Conservation (phyloP, 495 filamentous ascomycete genomes). For the Durotheca rogersii region DNA sequence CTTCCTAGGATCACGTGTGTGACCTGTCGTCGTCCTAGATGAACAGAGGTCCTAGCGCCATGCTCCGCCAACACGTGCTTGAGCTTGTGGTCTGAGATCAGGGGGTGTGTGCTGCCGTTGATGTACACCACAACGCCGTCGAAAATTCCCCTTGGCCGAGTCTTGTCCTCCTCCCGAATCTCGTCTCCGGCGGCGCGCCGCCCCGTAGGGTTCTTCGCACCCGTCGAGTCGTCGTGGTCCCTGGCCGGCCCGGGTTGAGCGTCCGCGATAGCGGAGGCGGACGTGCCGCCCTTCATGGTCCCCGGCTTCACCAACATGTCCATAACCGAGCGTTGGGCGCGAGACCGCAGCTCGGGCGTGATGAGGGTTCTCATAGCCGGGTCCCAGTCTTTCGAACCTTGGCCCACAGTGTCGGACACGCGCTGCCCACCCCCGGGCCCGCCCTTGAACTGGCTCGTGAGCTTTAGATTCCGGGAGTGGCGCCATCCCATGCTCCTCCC, state of each 20-base stretch:
- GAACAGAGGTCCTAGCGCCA: slow-evolving; percentile 67
- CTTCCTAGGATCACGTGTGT: slow-evolving; percentile 84
- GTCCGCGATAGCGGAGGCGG: background rate
- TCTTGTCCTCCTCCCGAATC: slow-evolving; percentile 28
- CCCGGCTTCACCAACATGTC: slow-evolving; percentile 53
- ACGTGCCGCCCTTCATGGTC: slow-evolving; percentile 36
- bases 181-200: slow-evolving; percentile 42
- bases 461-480: slow-evolving; percentile 62
- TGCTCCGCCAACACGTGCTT: slow-evolving; percentile 73
- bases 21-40: slow-evolving; percentile 68
- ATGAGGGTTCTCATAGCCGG: slow-evolving; percentile 47
- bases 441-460: slow-evolving; percentile 64
- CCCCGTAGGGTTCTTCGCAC: slow-evolving; percentile 35
- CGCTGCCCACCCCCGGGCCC: slow-evolving; percentile 52
- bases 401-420: slow-evolving; percentile 60
- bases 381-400: slow-evolving; percentile 50
- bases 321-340: slow-evolving; percentile 42
- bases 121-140: slow-evolving; percentile 72
- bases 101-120: slow-evolving; percentile 81
- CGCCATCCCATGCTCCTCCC: slow-evolving; percentile 68
- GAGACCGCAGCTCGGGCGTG: slow-evolving; percentile 44
- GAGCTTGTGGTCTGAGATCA: slow-evolving; percentile 81
- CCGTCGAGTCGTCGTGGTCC: slow-evolving; percentile 7
- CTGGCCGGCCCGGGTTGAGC: background rate
- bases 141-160: slow-evolving; percentile 53